Evolutionary conservation across 1,284 basidiomycete species (phyloP).

Genomic region (Austroboletus rostrupii): DNA sequence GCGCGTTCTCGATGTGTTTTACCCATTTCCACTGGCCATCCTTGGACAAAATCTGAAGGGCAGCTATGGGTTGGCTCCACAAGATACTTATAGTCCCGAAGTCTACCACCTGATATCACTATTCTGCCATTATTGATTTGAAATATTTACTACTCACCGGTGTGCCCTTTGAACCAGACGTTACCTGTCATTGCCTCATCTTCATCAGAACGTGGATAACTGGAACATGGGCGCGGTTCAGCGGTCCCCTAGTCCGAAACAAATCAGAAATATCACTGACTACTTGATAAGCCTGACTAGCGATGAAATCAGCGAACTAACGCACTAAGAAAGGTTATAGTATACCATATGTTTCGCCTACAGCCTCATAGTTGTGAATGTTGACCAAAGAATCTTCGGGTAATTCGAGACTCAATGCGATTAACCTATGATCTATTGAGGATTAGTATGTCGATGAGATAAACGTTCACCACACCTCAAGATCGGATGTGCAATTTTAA

Average conservation of each 20-base stretch:
- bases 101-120: constrained; percentile 27
- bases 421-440: too few relatives aligned
- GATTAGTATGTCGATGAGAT: too few relatives aligned
- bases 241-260: too few relatives aligned
- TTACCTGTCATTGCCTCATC: not conserved
- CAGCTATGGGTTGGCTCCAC: constrained; percentile 33
- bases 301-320: not conserved
- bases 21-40: constrained; percentile 56
- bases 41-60: constrained; percentile 48
- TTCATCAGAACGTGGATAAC: constrained; percentile 5
- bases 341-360: constrained; percentile 1
- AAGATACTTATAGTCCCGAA: constrained; percentile 44
- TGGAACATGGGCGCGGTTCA: too few relatives aligned
- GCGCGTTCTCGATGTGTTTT: constrained; percentile 47
- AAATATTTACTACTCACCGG: too few relatives aligned
- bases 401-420: constrained; percentile 55
- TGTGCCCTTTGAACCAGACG: not conserved
- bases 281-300: too few relatives aligned
- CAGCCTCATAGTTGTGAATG: constrained; percentile 35
- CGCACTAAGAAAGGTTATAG: not conserved
- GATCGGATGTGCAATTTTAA: constrained; percentile 47
- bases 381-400: constrained; percentile 52
- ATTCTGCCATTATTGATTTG: too few relatives aligned
- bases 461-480: too few relatives aligned
- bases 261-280: too few relatives aligned